phyloP scores from a whole-genome alignment of 2,329 filamentous ascomycete species.

The Dactylellina parvicollis region DNA sequence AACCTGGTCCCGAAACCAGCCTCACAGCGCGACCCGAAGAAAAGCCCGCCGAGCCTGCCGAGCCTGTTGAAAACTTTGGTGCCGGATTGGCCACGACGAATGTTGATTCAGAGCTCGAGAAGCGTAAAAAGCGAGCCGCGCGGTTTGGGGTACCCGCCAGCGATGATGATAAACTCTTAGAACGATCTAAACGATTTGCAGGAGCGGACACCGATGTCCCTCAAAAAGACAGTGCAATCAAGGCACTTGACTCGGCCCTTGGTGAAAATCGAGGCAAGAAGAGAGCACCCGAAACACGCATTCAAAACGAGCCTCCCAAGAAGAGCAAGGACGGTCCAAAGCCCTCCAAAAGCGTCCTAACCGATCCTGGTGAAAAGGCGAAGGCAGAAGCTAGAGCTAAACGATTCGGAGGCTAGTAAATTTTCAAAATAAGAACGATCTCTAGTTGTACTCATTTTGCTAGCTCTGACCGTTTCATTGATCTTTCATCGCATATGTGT shows the following conservation, averaged over 20 bases:
- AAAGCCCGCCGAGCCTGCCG: constrained; percentile 11
- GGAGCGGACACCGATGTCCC: constrained; percentile 24
- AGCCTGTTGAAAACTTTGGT: constrained; percentile 25
- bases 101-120: constrained; percentile 51
- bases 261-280: constrained; percentile 52
- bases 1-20: no score
- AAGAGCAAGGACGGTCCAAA: constrained; percentile 48
- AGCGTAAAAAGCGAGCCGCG: constrained; percentile 53
- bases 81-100: constrained; percentile 32
- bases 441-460: neutral
- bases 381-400: constrained; percentile 53
- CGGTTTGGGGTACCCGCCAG: constrained; percentile 39
- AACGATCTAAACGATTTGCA: constrained; percentile 51
- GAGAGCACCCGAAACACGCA: constrained; percentile 38
- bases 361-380: constrained; percentile 48
- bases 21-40: no score
- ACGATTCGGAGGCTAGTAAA: constrained; percentile 33
- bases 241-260: constrained; percentile 45
- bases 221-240: constrained; percentile 20
- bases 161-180: constrained; percentile 50
- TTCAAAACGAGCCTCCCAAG: constrained; percentile 42
- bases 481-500: neutral
- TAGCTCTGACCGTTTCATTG: neutral
- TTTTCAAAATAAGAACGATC: neutral
- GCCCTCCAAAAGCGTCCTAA: constrained; percentile 21